Conservation (phyloP, 768 basidiomycete genomes). For the Ramaria sp. region DNA sequence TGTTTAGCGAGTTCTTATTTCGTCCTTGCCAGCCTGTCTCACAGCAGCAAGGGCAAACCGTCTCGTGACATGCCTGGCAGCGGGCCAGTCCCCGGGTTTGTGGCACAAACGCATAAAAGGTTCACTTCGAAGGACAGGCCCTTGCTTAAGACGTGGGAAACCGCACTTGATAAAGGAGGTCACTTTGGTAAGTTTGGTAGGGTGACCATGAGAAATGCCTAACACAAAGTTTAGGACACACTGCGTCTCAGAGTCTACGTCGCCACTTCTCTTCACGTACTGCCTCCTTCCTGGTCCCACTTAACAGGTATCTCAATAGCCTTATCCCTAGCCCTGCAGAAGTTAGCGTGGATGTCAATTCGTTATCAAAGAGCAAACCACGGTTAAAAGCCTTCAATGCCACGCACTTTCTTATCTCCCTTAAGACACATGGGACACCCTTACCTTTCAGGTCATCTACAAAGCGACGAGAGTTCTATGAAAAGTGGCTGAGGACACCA, state of each 20-base stretch:
- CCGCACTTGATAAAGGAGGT: slow-evolving; percentile 26
- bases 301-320: slow-evolving; percentile 84
- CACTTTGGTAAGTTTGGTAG: slow-evolving; percentile 19
- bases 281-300: slow-evolving; percentile 74
- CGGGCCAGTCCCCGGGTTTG: slow-evolving; percentile 16
- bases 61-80: slow-evolving; percentile 7
- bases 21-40: not conserved
- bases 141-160: slow-evolving; percentile 64
- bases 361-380: slow-evolving; percentile 19
- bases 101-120: slow-evolving; percentile 50
- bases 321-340: slow-evolving; percentile 67
- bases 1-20: not conserved
- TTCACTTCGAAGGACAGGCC: slow-evolving; percentile 76
- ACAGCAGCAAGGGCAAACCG: not conserved
- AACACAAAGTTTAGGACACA: slow-evolving; percentile 11
- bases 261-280: slow-evolving; percentile 81
- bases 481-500: slow-evolving; percentile 63
- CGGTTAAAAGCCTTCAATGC: slow-evolving; percentile 59
- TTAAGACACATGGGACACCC: slow-evolving; percentile 57
- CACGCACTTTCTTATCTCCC: slow-evolving; percentile 56
- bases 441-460: slow-evolving; percentile 63
- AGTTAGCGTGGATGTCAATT: slow-evolving; percentile 22
- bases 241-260: slow-evolving; percentile 55
- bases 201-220: not conserved
- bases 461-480: slow-evolving; percentile 65